Percentiles rank a stretch among this genome's conserved stretches.
phyloP scores from a whole-genome alignment of 495 filamentous ascomycete species.

The Friedmanniomyces simplex region DNA sequence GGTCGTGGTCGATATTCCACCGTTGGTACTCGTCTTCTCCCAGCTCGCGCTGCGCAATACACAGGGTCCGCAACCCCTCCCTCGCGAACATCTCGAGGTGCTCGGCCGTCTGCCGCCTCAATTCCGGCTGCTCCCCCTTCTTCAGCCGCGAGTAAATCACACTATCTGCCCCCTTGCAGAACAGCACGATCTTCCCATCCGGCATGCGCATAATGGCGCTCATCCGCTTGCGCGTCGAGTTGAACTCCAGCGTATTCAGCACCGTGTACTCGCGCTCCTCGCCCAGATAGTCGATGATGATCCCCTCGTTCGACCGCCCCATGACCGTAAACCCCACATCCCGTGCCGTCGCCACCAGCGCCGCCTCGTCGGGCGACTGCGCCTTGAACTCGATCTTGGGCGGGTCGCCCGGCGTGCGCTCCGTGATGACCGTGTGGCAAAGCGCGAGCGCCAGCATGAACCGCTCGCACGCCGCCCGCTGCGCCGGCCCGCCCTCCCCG shows the following conservation, averaged over 20 bases:
- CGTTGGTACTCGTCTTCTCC: conserved; percentile 74
- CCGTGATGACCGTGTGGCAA: conserved; percentile 93
- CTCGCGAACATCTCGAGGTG: conserved; percentile 94
- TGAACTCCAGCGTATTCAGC: conserved; percentile 94
- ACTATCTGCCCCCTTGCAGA: conserved; percentile 97
- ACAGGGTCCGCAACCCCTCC: conserved; percentile 90
- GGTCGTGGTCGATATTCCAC: conserved; percentile 80
- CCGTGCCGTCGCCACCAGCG: conserved; percentile 77
- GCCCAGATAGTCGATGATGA: conserved; percentile 79
- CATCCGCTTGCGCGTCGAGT: conserved; percentile 95
- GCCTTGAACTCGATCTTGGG: conserved; percentile 92
- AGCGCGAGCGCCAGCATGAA: conserved; percentile 95
- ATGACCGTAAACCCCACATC: conserved; percentile 96
- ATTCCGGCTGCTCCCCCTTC: conserved; percentile 72
- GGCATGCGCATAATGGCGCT: conserved; percentile 97
- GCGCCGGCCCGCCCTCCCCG: conserved; percentile 65
- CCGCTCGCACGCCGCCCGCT: conserved; percentile 63
- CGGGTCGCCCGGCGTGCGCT: conserved; percentile 75
- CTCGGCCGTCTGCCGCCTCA: conserved; percentile 74
- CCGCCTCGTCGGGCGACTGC: conserved; percentile 95
- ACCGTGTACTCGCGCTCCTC: conserved; percentile 74
- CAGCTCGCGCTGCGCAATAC: conserved; percentile 79
- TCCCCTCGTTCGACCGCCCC: conserved; percentile 63
- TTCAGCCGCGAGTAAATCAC: conserved; percentile 91
- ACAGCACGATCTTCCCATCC: conserved; percentile 79